Base-by-base conservation (phyloP, 768 basidiomycete species). In the Flagelloscypha sp. region DNA sequence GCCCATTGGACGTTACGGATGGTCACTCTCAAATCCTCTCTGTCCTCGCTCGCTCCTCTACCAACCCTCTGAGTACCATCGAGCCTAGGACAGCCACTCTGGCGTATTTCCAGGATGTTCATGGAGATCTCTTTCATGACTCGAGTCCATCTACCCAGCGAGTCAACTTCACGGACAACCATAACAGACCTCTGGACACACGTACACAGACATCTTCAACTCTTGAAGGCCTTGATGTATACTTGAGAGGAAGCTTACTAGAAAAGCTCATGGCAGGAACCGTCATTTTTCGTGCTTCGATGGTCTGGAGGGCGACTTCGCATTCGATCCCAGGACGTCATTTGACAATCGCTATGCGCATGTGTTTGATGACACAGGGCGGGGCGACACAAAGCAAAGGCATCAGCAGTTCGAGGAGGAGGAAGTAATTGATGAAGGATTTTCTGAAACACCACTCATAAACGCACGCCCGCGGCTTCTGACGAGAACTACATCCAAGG, bases 121-220 rank as follows among this genome's bases (percentile, higher is more conserved):
- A 52, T 19, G 42, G 29, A 13, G 35, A 27, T 27, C 33, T 44
- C 12, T 35, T 40, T 30, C n/a, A 23, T 10, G 36, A 37, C 27
- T 32, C n/a, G 18, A n/a, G 7, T 32, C 21, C 30, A 32, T 12
- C 13, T 8, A 16, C 30, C 16, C 12, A 11, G 6, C 19, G 6
- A 16, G 17, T 24, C 19, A 12, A 20, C 20, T 24, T 19, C 6
- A 24, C 19, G 13, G 24, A 31, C 12, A 17, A 5, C 23, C 33
- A 44, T 46, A 21, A 48, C 42, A 21, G 34, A 39, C 8, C 50
- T 47, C 38, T 15, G 43, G 1, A 41, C 31, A 5, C 35, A 27
- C 19, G 44, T 27, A 59, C 61, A 4, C 61, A 54, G 24, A 58
- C 61, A 3, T 65, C 63, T 6, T 65, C 63, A 3, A 61, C 61